These are phyloP conservation scores for Aspergillus sp. DNA, from an alignment of 2,329 filamentous ascomycete species.

Conservation along the genomic window DNA sequence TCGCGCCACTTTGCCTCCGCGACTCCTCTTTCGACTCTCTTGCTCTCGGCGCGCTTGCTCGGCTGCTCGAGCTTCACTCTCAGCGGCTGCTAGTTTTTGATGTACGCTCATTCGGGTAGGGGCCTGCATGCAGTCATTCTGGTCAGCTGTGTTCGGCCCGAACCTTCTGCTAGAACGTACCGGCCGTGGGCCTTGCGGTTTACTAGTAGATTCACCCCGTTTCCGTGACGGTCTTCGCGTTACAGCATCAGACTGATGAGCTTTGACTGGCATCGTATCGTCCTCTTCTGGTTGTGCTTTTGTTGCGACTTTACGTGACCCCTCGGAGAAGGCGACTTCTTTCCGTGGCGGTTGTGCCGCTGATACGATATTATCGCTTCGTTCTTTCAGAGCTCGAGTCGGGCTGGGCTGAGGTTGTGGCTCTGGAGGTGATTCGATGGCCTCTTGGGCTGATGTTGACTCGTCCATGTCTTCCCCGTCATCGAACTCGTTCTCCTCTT, in stretches of 20 bases:
- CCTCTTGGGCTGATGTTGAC: slow-evolving; percentile 33
- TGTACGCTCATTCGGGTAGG: slow-evolving; percentile 40
- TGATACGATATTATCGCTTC: slow-evolving; percentile 41
- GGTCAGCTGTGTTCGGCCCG: neutral
- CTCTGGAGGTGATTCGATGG: neutral
- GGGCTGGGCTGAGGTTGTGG: slow-evolving; percentile 15
- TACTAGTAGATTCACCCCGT: slow-evolving; percentile 29
- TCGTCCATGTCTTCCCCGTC: slow-evolving; percentile 33
- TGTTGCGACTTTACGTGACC: slow-evolving; percentile 33
- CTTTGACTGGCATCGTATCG: slow-evolving; percentile 40
- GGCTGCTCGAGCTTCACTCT: slow-evolving; percentile 48
- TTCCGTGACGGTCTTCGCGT: slow-evolving; percentile 34
- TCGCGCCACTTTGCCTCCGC: slow-evolving; percentile 32
- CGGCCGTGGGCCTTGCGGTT: slow-evolving; percentile 28
- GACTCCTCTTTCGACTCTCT: slow-evolving; percentile 43
- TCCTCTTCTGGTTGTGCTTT: slow-evolving; percentile 34
- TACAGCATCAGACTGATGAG: slow-evolving; percentile 36
- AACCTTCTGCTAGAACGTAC: slow-evolving; percentile 27
- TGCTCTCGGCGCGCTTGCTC: slow-evolving; percentile 39
- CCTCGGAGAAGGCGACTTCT: slow-evolving; percentile 42
- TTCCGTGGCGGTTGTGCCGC: slow-evolving; percentile 38
- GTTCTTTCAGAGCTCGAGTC: slow-evolving; percentile 40
- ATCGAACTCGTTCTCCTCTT: slow-evolving; percentile 33
- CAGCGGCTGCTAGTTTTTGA: slow-evolving; percentile 49
- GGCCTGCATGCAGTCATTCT: neutral